Evolutionary conservation across 164 flowering plant genomes (phyloP), one percentile per base, ranked within the genome.

Genomic region (Dillenia suffruticosa): DNA sequence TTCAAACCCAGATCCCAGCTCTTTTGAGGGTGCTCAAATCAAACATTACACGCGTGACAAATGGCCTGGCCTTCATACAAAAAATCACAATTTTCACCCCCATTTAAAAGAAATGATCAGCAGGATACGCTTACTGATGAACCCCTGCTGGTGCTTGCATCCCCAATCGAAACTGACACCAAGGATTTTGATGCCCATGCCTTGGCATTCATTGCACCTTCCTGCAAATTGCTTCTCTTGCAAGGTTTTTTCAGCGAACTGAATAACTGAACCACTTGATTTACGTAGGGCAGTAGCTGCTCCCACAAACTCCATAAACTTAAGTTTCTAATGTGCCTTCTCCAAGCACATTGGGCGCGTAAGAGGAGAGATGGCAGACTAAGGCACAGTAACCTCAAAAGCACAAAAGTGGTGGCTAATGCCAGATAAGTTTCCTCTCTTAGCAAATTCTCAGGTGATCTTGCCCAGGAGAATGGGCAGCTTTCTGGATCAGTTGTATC

Each of bases 101-200:
- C 40, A 5, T 32, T 32, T 6, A 32, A 4, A 32, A 32, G 40
- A 32, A 32, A 32, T 5, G 6, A 32, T 32, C 40, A 32, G 40
- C 6, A 7, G 5, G 40, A 32, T 32, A 32, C 76, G 60, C 74
- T 74, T 44, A 65, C 62, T 24, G 70, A 46, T 12, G 59, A 65
- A 53, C 32, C 63, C 54, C 84, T 61, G 73, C 85, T 78, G 10
- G 81, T 68, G 77, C 87, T 81, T 49, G 85, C 78, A 63, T 89
- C 95, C 40, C 95, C 92, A 57, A 92, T 83, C n/a, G 96, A 84
- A 60, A 92, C 95, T 0, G 94, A 86, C 9, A 90, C 98, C 44
- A 89, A 68, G 9, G 98, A 92, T 68, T 92, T 89, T 7, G 97
- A 92, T 48, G 98, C 98, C 98, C 98, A 89, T 8, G 82, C 89